phyloP scores from a whole-genome alignment of 805 yeast species.

The Saccharomyces jurei region DNA sequence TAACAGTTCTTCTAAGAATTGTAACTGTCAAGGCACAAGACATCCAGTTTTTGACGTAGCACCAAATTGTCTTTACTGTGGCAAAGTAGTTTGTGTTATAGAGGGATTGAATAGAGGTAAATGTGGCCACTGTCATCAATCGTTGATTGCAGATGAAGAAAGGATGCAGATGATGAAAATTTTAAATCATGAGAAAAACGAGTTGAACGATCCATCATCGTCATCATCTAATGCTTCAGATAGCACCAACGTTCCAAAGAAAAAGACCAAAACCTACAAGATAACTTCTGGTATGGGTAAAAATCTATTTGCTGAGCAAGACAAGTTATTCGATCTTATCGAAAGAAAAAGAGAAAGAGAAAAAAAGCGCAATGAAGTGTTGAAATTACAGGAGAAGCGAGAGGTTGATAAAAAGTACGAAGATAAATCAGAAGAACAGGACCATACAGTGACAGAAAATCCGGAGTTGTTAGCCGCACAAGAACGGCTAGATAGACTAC shows the following conservation, averaged over 20 bases:
- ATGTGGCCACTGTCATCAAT: slow-evolving; percentile 73
- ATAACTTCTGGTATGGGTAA: slow-evolving; percentile 55
- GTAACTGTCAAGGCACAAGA: slow-evolving; percentile 79
- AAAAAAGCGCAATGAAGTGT: slow-evolving; percentile 29
- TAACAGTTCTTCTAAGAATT: slow-evolving; percentile 27
- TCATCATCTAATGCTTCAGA: slow-evolving; percentile 12
- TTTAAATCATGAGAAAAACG: slow-evolving; percentile 45
- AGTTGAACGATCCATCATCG: slow-evolving; percentile 26
- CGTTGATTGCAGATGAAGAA: slow-evolving; percentile 57
- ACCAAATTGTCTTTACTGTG: slow-evolving; percentile 91
- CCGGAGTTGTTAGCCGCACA: slow-evolving; percentile 63
- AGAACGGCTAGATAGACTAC: slow-evolving; percentile 59
- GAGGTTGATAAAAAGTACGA: slow-evolving; percentile 31
- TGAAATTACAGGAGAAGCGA: slow-evolving; percentile 19
- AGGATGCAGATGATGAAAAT: slow-evolving; percentile 46
- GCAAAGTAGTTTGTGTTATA: slow-evolving; percentile 81
- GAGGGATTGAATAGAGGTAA: slow-evolving; percentile 76
- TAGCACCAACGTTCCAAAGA: slow-evolving; percentile 16
- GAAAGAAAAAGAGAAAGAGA: slow-evolving; percentile 42
- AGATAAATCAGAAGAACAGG: slow-evolving; percentile 28
- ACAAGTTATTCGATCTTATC: slow-evolving; percentile 48
- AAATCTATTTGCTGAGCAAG: slow-evolving; percentile 62
- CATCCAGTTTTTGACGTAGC: slow-evolving; percentile 86
- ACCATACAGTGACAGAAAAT: slow-evolving; percentile 39
- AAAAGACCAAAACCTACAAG: slow-evolving; percentile 38